Evolutionary conservation across 2,329 filamentous ascomycete species (phyloP).

Genomic region (Cladophialophora psammophila): DNA sequence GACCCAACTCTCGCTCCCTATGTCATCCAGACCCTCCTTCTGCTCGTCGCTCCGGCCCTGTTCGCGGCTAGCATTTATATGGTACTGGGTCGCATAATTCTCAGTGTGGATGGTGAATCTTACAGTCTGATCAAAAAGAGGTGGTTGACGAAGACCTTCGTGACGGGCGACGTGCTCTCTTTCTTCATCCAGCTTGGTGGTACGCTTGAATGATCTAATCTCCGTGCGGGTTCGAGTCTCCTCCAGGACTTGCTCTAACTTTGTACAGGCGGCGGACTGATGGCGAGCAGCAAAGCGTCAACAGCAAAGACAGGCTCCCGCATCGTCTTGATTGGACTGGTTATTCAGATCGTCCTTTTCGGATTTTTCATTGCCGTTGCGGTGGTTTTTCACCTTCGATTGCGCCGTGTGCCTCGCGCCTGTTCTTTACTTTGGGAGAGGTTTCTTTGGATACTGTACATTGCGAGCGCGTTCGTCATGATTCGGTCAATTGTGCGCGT

Average conservation of each 20-base stretch:
- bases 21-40: constrained; percentile 49
- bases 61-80: constrained; percentile 53
- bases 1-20: constrained; percentile 43
- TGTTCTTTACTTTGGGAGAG: constrained; percentile 45
- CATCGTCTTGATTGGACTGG: constrained; percentile 61
- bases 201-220: constrained; percentile 18
- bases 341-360: constrained; percentile 66
- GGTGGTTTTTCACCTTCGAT: constrained; percentile 58
- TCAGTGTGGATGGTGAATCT: constrained; percentile 46
- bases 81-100: constrained; percentile 51
- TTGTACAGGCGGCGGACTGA: constrained; percentile 39
- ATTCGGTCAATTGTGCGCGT: constrained; percentile 44
- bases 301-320: constrained; percentile 25
- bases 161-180: constrained; percentile 47
- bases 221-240: constrained; percentile 43
- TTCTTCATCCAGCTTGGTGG: constrained; percentile 46
- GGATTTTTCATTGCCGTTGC: constrained; percentile 62
- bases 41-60: constrained; percentile 52
- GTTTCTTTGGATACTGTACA: constrained; percentile 46
- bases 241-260: constrained; percentile 43
- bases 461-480: constrained; percentile 43
- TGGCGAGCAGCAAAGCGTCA: constrained; percentile 15
- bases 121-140: constrained; percentile 46
- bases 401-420: constrained; percentile 44
- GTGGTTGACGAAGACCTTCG: constrained; percentile 51